Evolutionary conservation across 2,329 filamentous ascomycete species (phyloP), one percentile per base, ranked within the genome.

Genomic region (Neofusicoccum kwambonambiense): DNA sequence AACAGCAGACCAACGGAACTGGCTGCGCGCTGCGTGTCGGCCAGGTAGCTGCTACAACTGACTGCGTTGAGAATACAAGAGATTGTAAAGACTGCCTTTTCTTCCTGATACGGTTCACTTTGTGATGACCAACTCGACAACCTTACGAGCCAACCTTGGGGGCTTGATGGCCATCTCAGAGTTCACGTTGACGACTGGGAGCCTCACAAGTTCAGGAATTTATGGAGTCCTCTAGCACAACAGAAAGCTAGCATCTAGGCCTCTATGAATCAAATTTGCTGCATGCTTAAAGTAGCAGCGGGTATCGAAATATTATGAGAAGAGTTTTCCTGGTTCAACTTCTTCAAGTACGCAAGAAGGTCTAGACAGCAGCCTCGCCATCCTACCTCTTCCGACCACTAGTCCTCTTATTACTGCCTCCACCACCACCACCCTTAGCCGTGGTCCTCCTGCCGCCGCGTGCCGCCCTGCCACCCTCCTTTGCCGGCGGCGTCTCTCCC

Each of bases 401-500:
- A n/a, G 35, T 54, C 35, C 49, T 63, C 60, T 63, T 63, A 15
- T 19, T 17, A 22, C 9, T 50, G 11, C 31, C 34, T 9, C 47
- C 37, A 3, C 17, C 27, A 31, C 27, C 60, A 13, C 47, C 49
- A 2, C 62, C 41, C 27, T 64, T 64, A 7, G 41, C 41, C 50
- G 50, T 41, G 8, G 31, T 31, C 17, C 39, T 52, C 60, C 56
- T 62, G 6, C 63, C 31, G 2, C 58, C 49, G 6, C 61, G 44
- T 6, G 34, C 50, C 11, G 60, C 51, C 8, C 60, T 58, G 37
- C 57, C 58, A 3, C 64, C 50, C 7, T 52, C 51, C 49, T 27
- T 54, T 3, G 56, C 58, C 41, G 57, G 57, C n/a, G 56, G 45
- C 22, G 64, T 35, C 42, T 69, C 67, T 12, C 69, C 68, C 9